Base-by-base conservation (phyloP, 78 protist species). In the Blattamonas nauphoetae region DNA sequence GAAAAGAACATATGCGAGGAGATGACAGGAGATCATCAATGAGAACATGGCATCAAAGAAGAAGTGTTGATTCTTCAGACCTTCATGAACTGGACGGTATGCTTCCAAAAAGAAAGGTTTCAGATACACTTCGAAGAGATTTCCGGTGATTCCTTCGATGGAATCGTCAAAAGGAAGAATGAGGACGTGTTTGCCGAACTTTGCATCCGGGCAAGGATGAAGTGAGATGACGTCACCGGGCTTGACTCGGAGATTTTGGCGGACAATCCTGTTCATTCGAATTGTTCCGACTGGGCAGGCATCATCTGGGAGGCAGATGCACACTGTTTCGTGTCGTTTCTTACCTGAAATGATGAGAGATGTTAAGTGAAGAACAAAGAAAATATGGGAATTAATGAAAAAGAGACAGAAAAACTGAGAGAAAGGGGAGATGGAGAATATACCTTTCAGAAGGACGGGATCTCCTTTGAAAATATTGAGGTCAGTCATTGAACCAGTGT, bases 91-190 rank as follows among this genome's bases (percentile, higher is more conserved):
- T 41, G 99, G 99, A 81, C 99, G 97, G 93, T 97, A 98, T 2
- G 99, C 96, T 89, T 97, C 99, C 79, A 93, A 84, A 91, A 99
- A 98, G 94, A 98, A 98, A 1, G 99, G 99, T 90, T 96, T 93
- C 41, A 98, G 92, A 91, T 81, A 97, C 45, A 90, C 89, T 43
- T 99, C 99, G 87, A 98, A 99, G 43, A 98, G 93, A 90, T 98
- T 97, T 34, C 99, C 99, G 32, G 98, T 90, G 81, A 97, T 77
- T 55, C 99, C 99, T 91, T 98, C 99, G 78, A 99, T 89, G 32
- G 98, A 94, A 87, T 99, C 99, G 84, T 96, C 99, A 82, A 96
- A 93, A n/a, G 99, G 99, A 0, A 99, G 90, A 1, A 97, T 95
- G 85, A 96, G 99, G 46, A 99, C 93, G 34, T 96, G 88, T 64